Evolutionary conservation across 164 flowering plant genomes (phyloP).

Genomic region (Liquidambar formosana): DNA sequence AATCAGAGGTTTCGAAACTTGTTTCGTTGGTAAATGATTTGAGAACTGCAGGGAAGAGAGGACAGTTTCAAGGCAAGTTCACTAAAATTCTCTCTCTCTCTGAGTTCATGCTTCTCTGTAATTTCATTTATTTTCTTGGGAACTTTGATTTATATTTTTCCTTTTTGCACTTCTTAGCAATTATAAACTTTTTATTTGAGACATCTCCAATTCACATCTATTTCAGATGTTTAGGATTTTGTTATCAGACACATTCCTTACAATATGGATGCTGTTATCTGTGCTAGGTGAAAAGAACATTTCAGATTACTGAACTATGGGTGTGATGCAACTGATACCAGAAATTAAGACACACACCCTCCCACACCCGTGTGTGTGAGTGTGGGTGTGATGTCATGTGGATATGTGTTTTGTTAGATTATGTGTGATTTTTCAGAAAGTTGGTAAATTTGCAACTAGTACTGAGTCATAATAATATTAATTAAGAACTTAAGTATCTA

Average conservation of each 20-base stretch:
- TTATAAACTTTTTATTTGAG: neutral
- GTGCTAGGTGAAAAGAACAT: neutral
- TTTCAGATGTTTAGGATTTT: neutral
- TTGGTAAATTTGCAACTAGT: too few relatives aligned
- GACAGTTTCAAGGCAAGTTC: conserved; percentile 80
- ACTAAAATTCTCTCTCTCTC: neutral
- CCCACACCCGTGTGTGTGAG: too few relatives aligned
- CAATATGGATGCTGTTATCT: neutral
- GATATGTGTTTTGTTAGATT: too few relatives aligned
- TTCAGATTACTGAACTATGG: too few relatives aligned
- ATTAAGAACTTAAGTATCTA: too few relatives aligned
- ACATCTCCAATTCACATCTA: neutral
- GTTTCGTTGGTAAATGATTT: conserved; percentile 67
- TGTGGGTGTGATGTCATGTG: too few relatives aligned
- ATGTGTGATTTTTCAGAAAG: too few relatives aligned
- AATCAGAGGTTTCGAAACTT: conserved; percentile 57
- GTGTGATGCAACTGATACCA: too few relatives aligned
- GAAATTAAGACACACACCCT: too few relatives aligned
- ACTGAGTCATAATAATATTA: too few relatives aligned
- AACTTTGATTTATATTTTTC: neutral
- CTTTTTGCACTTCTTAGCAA: neutral
- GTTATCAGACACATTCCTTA: neutral
- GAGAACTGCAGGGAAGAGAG: conserved; percentile 73
- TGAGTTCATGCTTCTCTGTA: too few relatives aligned
- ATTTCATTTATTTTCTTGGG: neutral